Evolutionary conservation across 2,329 filamentous ascomycete genomes (phyloP).

Genomic region (Fusarium pininemorale): DNA sequence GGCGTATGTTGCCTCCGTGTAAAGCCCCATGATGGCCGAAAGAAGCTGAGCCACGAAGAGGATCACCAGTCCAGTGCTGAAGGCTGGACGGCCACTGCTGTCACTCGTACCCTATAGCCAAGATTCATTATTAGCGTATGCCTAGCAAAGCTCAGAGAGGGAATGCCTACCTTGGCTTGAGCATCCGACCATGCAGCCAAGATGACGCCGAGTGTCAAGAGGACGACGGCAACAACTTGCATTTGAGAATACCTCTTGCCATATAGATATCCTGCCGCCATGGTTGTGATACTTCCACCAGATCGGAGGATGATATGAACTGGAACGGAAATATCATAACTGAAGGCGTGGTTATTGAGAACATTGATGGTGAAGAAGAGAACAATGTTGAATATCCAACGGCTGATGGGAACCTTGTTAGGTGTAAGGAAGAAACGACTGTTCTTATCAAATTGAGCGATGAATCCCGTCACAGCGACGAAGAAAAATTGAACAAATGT

Average conservation of each 20-base stretch:
- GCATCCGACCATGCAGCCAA: conserved; percentile 91
- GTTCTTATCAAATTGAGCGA: conserved; percentile 75
- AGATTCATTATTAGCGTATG: not conserved
- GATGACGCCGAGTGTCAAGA: conserved; percentile 88
- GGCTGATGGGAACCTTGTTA: conserved; percentile 82
- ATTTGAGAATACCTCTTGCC: conserved; percentile 84
- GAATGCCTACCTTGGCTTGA: conserved; percentile 74
- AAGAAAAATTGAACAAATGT: conserved; percentile 92
- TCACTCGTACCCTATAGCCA: conserved; percentile 26
- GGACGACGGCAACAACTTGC: conserved; percentile 81
- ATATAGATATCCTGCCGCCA: conserved; percentile 86
- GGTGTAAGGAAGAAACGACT: conserved; percentile 77
- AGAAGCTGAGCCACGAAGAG: conserved; percentile 89
- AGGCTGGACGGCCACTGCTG: conserved; percentile 42
- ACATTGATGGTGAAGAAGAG: conserved; percentile 95
- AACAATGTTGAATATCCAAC: conserved; percentile 88
- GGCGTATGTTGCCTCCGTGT: conserved; percentile 89
- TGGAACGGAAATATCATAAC: conserved; percentile 94
- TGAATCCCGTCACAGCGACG: conserved; percentile 79
- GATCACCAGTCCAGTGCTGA: conserved; percentile 76
- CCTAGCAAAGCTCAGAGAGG: not conserved
- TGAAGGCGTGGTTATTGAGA: conserved; percentile 97
- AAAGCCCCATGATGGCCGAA: conserved; percentile 93
- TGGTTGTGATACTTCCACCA: conserved; percentile 94
- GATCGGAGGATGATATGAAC: conserved; percentile 97